phyloP scores from a whole-genome alignment of 768 basidiomycete genomes.

The Phaeolepiota aurea region DNA sequence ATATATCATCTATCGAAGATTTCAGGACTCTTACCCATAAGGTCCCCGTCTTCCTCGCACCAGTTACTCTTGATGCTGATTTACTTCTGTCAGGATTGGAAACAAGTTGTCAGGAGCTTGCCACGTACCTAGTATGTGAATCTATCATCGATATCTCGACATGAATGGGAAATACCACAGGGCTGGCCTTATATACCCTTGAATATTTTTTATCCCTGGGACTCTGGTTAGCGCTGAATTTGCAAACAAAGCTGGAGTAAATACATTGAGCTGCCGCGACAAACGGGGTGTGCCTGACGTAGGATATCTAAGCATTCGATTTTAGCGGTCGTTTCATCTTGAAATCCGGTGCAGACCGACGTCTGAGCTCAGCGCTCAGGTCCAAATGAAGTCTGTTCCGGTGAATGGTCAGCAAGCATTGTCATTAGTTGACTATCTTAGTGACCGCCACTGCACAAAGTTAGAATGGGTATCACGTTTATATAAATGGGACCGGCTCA shows the following conservation, averaged over 20 bases:
- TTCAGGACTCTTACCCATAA: constrained; percentile 61
- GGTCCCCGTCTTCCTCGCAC: constrained; percentile 32
- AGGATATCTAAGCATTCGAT: neutral
- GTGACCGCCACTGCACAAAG: no score
- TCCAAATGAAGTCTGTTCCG: no score
- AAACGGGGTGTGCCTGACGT: neutral
- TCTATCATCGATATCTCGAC: neutral
- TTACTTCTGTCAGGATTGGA: constrained; percentile 1
- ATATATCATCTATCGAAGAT: constrained; percentile 51
- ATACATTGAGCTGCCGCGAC: no score
- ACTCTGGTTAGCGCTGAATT: neutral
- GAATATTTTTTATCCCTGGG: neutral
- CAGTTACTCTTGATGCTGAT: constrained; percentile 10
- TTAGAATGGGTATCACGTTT: no score
- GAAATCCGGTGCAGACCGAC: no score
- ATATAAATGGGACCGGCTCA: neutral
- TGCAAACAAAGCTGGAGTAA: no score
- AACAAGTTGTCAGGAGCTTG: constrained; percentile 4
- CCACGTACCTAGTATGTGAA: neutral
- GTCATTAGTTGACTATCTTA: neutral
- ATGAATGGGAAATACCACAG: neutral
- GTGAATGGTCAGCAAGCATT: neutral
- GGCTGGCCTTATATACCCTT: neutral
- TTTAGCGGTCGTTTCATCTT: neutral
- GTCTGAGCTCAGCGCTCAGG: no score